Base-by-base conservation (phyloP, 495 filamentous ascomycete genomes). In the Venustampulla echinocandica region DNA sequence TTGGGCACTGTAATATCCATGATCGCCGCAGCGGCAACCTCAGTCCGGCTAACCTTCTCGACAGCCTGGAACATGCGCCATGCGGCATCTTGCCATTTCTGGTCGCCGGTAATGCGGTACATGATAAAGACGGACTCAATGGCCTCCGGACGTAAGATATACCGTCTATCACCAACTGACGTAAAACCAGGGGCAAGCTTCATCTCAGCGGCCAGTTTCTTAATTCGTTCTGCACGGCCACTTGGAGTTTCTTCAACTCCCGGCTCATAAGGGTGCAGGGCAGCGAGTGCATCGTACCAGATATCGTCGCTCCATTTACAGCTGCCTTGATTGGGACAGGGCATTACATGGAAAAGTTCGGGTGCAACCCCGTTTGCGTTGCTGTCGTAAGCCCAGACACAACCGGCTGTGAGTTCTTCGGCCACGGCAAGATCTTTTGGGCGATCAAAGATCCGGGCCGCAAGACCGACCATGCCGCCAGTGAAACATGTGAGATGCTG, bases 391-490 rank as follows among this genome's bases (percentile, higher is more conserved):
- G 84, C 80, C 77, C 85, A 95, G 15, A 90, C 80, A 58, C 90
- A 96, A 18, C 88, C 90, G 42, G 87, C 80, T 0, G 88, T 86
- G 19, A 96, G 68, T 59, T 84, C 84, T 37, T 69, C 63, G 6
- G 83, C 90, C 20, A 85, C 69, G 2, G 84, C 72, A 37, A 92
- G 62, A 56, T 95, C 87, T 2, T 73, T 70, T 6, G 74, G 69
- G 19, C 79, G 71, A 15, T 71, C 65, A 51, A 94, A 90, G 9
- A 86, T 63, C 52, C 77, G 80, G n/a, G 86, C 81, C 15, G 81
- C 85, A 18, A 96, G 66, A 4, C 77, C 90, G 44, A 90, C 80
- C 75, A 90, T 85, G 19, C 86, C 90, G 5, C 90, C 90, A 0
- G 79, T 74, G 57, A 93, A 96, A 59, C 90, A 96, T 10, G 64